phyloP scores from a whole-genome alignment of 2,329 filamentous ascomycete species.

The Aspergillus novoparasiticus region DNA sequence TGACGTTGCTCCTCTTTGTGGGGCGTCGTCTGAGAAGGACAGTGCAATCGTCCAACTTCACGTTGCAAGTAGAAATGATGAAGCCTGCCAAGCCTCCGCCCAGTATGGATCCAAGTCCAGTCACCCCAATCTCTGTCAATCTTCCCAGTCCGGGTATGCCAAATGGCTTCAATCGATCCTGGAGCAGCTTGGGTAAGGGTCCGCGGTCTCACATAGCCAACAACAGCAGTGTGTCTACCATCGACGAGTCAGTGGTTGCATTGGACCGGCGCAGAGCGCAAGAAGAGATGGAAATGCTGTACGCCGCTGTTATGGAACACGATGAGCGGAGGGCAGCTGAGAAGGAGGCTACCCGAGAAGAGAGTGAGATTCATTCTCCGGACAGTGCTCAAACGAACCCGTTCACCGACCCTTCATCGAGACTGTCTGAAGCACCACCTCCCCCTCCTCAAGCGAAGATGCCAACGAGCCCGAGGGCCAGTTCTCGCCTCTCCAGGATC shows the following conservation, averaged over 20 bases:
- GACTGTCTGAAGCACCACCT: conserved; percentile 30
- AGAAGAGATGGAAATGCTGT: conserved; percentile 84
- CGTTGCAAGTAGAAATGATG: conserved; percentile 61
- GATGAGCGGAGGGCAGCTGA: conserved; percentile 58
- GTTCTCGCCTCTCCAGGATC: conserved; percentile 42
- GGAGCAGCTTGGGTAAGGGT: conserved; percentile 38
- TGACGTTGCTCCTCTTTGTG: conserved; percentile 65
- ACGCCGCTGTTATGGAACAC: conserved; percentile 88
- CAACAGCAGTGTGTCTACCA: conserved; percentile 66
- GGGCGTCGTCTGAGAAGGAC: conserved; percentile 57
- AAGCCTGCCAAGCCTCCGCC: conserved; percentile 40
- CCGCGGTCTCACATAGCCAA: conserved; percentile 46
- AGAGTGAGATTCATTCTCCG: conserved; percentile 23
- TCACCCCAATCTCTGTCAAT: conserved; percentile 31
- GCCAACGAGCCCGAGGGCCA: conserved; percentile 35
- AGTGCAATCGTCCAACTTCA: conserved; percentile 54
- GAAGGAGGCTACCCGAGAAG: conserved; percentile 12
- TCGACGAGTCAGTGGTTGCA: conserved; percentile 76
- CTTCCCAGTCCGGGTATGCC: conserved; percentile 41
- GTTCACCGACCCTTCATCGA: conserved; percentile 33
- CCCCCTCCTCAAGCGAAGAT: conserved; percentile 19
- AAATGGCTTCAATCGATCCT: conserved; percentile 41
- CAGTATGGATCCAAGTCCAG: conserved; percentile 39
- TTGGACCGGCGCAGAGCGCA: conserved; percentile 75
- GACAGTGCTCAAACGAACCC: conserved; percentile 30